These are phyloP conservation scores for Sindora glabra DNA, from an alignment of 306 rosid species.

Conservation along the genomic window DNA sequence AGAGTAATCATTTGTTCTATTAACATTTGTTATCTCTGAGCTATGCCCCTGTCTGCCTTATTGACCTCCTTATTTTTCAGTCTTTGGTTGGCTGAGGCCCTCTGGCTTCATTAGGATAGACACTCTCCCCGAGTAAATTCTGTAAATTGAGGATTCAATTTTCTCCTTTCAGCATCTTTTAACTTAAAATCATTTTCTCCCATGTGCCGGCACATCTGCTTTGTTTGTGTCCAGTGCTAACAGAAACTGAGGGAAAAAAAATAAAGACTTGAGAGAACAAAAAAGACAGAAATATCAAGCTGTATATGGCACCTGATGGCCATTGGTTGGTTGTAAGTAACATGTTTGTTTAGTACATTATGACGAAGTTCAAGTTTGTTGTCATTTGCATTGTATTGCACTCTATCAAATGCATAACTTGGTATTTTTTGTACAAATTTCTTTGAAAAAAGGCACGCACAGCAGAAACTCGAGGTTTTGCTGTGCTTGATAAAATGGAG, in stretches of 20 bases:
- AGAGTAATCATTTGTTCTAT: constrained; percentile 15
- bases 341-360: not conserved
- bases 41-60: constrained; percentile 19
- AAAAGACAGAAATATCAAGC: constrained; percentile 3
- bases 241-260: constrained; percentile 21
- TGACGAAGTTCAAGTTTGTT: no score
- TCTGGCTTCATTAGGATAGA: constrained; percentile 32
- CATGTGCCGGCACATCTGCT: constrained; percentile 43
- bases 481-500: no score
- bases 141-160: constrained; percentile 50
- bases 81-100: constrained; percentile 18
- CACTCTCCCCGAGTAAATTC: constrained; percentile 29
- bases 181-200: constrained; percentile 21
- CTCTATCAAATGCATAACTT: no score
- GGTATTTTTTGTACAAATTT: no score
- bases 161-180: constrained; percentile 19
- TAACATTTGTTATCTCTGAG: constrained; percentile 18
- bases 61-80: constrained; percentile 20
- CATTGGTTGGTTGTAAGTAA: constrained; percentile 18
- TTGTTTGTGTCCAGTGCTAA: constrained; percentile 36
- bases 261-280: constrained; percentile 4
- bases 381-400: no score
- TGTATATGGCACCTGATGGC: not conserved
- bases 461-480: no score
- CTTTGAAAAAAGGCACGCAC: no score